A percentile compares a stretch with the other conserved stretches of the same genome.
Evolutionary conservation across 2,329 filamentous ascomycete genomes (phyloP).

Genomic region (Monosporascus ibericus): DNA sequence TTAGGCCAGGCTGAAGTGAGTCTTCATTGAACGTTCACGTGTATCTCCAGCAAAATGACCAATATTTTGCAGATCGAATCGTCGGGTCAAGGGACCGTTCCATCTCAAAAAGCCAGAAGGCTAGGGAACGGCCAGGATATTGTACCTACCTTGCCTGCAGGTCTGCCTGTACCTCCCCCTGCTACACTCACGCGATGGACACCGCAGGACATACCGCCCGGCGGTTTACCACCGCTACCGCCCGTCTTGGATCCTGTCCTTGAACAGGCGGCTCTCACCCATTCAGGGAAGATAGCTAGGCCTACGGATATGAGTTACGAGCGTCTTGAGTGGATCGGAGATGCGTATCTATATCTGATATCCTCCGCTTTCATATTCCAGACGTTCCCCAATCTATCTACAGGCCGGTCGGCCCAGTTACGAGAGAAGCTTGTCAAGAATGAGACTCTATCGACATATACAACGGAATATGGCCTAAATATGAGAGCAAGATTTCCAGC

Average conservation of each 20-base stretch:
- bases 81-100: neutral
- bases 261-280: constrained; percentile 60
- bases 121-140: constrained; percentile 6
- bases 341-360: constrained; percentile 76
- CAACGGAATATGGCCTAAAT: constrained; percentile 65
- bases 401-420: constrained; percentile 67
- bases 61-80: constrained; percentile 2
- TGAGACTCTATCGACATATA: constrained; percentile 64
- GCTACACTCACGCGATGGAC: constrained; percentile 41
- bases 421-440: constrained; percentile 80
- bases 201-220: constrained; percentile 38
- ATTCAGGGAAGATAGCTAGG: constrained; percentile 42
- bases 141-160: constrained; percentile 1
- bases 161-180: constrained; percentile 15
- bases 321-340: constrained; percentile 80
- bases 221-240: constrained; percentile 52
- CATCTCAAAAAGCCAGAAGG: constrained; percentile 18
- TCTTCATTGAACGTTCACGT: neutral
- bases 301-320: constrained; percentile 59
- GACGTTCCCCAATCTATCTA: constrained; percentile 58
- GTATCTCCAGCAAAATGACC: constrained; percentile 4
- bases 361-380: constrained; percentile 69
- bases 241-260: constrained; percentile 52
- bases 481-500: constrained; percentile 52
- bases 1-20: constrained; percentile 17